Base-by-base conservation (phyloP, 768 basidiomycete genomes). In the Chlorophyllum brunneum region DNA sequence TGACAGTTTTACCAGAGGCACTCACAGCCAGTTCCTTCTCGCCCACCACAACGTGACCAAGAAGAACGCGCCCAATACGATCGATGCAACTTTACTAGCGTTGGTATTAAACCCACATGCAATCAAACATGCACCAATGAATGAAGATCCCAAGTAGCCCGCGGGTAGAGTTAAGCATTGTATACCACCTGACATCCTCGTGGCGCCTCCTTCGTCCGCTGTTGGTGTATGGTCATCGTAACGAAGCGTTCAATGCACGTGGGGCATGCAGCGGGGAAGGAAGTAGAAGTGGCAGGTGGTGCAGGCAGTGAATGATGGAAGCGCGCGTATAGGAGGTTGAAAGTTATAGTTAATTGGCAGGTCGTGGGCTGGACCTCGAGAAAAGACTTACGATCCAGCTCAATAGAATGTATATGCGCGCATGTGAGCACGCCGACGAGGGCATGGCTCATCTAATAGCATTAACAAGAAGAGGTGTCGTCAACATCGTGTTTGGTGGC, bases 31-130 rank as follows among this genome's bases (percentile, higher is more conserved):
- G 62, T 88, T 88, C 56, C 72, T 75, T 43, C 86, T 74, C 6
- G 88, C 88, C 88, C 89, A 91, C 89, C 91, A 95, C 2, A 94
- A 75, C 1, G 91, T 93, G 59, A 94, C 75, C 27, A 95, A 57
- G 70, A 94, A 95, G 68, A 92, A 89, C n/a, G 66, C 87, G 7
- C 84, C 93, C 44, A 95, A 75, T 7, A 85, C 83, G 18, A 95
- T 66, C 18, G 81, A 82, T 1, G 91, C 92, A 39, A 93, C 62
- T 64, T 95, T 95, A 70, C 85, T 88, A 3, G 93, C 93, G 57
- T 89, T 85, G 40, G 88, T 92, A 66, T 93, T 80, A 64, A 93
- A 93, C 10, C 91, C 92, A 56, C 89, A 92, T 10, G 91, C 81
- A 54, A 97, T 94, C 34, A 97, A 73, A 38, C 79, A 78, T 1